Conservation (phyloP, 345 rosid genomes). For the Cardamine chenopodiifolia region DNA sequence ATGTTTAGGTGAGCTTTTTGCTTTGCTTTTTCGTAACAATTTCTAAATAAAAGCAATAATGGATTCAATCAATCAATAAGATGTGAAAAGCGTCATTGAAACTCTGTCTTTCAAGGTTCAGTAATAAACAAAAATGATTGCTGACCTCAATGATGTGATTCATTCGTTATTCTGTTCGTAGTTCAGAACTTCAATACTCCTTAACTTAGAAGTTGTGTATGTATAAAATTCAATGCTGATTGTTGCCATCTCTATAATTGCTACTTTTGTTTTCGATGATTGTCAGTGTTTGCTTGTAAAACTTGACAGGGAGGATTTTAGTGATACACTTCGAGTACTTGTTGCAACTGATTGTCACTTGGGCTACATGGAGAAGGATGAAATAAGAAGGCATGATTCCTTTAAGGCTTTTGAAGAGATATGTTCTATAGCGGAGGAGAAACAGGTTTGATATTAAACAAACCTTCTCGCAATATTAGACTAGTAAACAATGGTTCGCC, state of each 20-base stretch:
- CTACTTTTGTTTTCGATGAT: neutral
- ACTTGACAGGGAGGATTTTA: constrained; percentile 61
- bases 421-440: constrained; percentile 88
- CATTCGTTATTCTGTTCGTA: neutral
- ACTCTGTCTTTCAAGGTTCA: neutral
- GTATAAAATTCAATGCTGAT: neutral
- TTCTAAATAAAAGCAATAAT: neutral
- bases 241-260: constrained; percentile 5
- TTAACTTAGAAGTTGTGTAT: neutral
- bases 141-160: neutral
- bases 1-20: too few species aligned
- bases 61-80: too few species aligned
- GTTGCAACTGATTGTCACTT: constrained; percentile 96
- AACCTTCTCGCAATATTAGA: too few species aligned
- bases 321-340: constrained; percentile 70
- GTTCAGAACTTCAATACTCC: neutral
- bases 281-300: constrained; percentile 17
- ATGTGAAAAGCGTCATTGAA: neutral
- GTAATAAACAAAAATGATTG: neutral
- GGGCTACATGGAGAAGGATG: constrained; percentile 99
- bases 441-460: constrained; percentile 53
- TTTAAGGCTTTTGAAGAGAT: constrained; percentile 95
- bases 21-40: neutral
- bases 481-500: neutral
- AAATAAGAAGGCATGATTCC: constrained; percentile 89